A percentile compares a stretch with the other conserved stretches of the same genome.
phyloP scores from a whole-genome alignment of 2,329 filamentous ascomycete genomes.

The Colletotrichum coccodes region DNA sequence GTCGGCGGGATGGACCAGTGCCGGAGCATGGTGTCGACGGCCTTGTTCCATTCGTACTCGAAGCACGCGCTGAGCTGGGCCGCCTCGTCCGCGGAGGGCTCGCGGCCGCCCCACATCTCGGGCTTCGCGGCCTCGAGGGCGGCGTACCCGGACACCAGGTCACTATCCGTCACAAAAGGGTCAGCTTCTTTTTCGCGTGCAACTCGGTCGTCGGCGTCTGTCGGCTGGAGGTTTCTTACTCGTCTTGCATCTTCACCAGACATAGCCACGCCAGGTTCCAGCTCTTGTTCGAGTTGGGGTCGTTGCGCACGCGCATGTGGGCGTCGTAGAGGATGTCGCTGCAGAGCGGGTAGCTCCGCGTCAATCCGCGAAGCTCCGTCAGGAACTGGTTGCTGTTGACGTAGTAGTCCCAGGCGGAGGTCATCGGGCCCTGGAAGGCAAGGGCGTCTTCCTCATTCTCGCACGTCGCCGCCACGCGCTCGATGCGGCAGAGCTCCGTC shows the following conservation, averaged over 20 bases:
- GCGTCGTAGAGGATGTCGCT: constrained; percentile 73
- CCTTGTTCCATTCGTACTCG: constrained; percentile 73
- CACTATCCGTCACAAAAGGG: constrained; percentile 48
- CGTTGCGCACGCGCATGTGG: constrained; percentile 69
- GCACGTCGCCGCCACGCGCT: constrained; percentile 70
- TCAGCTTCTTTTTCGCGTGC: neutral
- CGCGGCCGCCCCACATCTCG: constrained; percentile 75
- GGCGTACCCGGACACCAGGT: constrained; percentile 70
- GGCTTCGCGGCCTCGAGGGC: constrained; percentile 68
- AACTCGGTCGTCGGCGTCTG: neutral
- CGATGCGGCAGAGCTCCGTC: constrained; percentile 77
- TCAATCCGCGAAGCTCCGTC: constrained; percentile 75
- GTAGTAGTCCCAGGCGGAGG: constrained; percentile 76
- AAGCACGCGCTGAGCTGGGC: constrained; percentile 71
- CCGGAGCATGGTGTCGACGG: constrained; percentile 72
- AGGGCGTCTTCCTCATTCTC: constrained; percentile 68
- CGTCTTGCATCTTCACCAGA: constrained; percentile 71
- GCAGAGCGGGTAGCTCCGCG: constrained; percentile 74
- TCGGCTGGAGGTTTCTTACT: constrained; percentile 59
- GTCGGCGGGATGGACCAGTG: constrained; percentile 74
- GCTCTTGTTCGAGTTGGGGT: constrained; percentile 74
- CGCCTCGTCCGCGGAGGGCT: constrained; percentile 65
- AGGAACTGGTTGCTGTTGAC: constrained; percentile 77
- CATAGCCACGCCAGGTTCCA: constrained; percentile 84
- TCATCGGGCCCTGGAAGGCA: constrained; percentile 72